Evolutionary conservation across 129 eudicot species (phyloP).

Genomic region (Heracleum sosnowskyi): DNA sequence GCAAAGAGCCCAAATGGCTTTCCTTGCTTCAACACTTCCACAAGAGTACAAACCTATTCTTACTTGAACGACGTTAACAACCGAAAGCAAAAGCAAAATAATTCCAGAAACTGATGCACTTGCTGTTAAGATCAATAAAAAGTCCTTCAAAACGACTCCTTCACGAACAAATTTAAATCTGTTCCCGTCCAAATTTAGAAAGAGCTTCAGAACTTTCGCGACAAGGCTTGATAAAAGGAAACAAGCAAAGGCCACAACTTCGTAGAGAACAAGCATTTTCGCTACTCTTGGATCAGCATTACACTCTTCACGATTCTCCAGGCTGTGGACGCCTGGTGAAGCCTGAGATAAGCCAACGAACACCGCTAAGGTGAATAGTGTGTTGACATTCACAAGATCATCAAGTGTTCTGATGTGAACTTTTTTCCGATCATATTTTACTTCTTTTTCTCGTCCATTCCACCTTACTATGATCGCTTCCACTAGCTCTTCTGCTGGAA

Average conservation of each 20-base stretch:
- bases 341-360: slow-evolving; percentile 1
- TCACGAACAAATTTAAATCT: not conserved
- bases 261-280: not conserved
- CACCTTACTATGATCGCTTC: not conserved
- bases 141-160: not conserved
- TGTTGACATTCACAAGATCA: not conserved
- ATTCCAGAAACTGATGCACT: not conserved
- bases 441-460: not conserved
- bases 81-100: not conserved
- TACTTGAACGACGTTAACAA: not conserved
- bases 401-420: not conserved
- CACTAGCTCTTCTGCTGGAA: not conserved
- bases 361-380: not conserved
- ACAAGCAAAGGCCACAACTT: not conserved
- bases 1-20: not conserved
- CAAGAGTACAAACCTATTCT: not conserved
- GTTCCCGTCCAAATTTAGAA: not conserved
- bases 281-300: not conserved
- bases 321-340: not conserved
- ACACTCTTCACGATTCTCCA: not conserved
- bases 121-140: not conserved
- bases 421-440: not conserved
- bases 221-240: not conserved
- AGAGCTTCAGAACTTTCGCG: not conserved
- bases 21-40: not conserved